Base-by-base conservation (phyloP, 805 yeast species). In the Metschnikowia reukaufii region DNA sequence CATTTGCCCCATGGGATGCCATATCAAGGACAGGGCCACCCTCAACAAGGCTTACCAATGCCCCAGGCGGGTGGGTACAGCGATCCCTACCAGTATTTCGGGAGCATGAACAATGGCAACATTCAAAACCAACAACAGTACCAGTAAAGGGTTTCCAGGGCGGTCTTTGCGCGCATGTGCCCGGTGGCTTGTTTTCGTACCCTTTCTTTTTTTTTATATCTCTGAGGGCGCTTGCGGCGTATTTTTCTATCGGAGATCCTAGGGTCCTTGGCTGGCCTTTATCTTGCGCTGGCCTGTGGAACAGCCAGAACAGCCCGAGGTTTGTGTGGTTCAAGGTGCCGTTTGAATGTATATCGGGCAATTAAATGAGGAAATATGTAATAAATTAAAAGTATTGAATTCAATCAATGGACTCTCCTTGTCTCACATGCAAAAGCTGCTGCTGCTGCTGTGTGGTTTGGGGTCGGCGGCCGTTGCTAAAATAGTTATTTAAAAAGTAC, bases 11-110 rank as follows among this genome's bases (percentile, higher is more conserved):
- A 64, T 52, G 76, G 78, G 44, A 70, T 70, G 63, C 75, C 73
- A 48, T 76, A 72, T 58, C 78, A 73, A 44, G 58, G 64, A 41
- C 66, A 69, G 25, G 72, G 63, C 58, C 73, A 65, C 59, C 74
- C 72, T 17, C 73, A 55, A 55, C 73, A 55, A 56, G 69, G 68
- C 48, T 58, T 67, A 57, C 73, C 73, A 49, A 66, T 75, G 58
- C 77, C 79, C 46, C 72, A 67, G 56, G 73, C 74, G 39, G 79
- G 76, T 55, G 77, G 78, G 40, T 81, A 78, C 52, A 58, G 52
- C 46, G 85, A 80, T 44, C 82, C 82, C 57, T 83, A 81, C 64
- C 85, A 81, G 55, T 83, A 82, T 64, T 80, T 83, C 60, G 75
- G 78, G 54, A 78, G 73, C 55, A 73, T 78, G 63, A 79, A 76